Evolutionary conservation across 768 basidiomycete species (phyloP).

Genomic region (Xerocomus spinulosus): DNA sequence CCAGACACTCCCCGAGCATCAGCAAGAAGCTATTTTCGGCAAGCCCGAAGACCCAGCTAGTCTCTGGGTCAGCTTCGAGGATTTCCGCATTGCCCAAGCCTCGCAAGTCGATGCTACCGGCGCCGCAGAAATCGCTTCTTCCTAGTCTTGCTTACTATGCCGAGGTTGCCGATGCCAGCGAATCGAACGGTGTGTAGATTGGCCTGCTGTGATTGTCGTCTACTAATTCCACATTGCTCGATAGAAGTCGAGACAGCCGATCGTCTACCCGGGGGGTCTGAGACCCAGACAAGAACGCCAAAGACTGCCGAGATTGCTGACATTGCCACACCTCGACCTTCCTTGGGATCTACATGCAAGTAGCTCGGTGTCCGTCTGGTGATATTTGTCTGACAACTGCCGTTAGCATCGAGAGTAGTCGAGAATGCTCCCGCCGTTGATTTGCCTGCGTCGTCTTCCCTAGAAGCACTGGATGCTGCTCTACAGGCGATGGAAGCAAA

Average conservation of each 20-base stretch:
- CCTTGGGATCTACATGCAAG: constrained; percentile 8
- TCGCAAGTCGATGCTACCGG: constrained; percentile 14
- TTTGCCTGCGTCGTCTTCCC: constrained; percentile 12
- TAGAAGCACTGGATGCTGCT: constrained; percentile 12
- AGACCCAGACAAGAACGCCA: not conserved
- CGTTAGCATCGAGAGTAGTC: not conserved
- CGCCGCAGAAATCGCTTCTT: constrained; percentile 2
- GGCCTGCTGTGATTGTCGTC: not conserved
- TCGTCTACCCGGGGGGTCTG: constrained; percentile 13
- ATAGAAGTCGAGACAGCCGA: constrained; percentile 8
- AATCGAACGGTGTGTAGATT: constrained; percentile 1
- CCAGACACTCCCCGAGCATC: not conserved
- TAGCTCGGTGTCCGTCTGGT: not conserved
- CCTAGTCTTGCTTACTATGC: not conserved
- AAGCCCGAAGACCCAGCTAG: constrained; percentile 5
- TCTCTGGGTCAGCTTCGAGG: constrained; percentile 5
- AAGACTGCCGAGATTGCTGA: not conserved
- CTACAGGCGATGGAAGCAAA: constrained; percentile 5
- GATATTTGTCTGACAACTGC: constrained; percentile 7
- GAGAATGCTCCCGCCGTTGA: not conserved
- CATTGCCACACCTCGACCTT: not conserved
- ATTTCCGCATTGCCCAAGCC: not conserved
- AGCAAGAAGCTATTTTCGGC: constrained; percentile 1
- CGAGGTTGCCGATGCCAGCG: not conserved
- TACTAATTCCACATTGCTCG: not conserved